Evolutionary conservation across 2,329 filamentous ascomycete species (phyloP).

Genomic region (Hansfordia pulvinata): DNA sequence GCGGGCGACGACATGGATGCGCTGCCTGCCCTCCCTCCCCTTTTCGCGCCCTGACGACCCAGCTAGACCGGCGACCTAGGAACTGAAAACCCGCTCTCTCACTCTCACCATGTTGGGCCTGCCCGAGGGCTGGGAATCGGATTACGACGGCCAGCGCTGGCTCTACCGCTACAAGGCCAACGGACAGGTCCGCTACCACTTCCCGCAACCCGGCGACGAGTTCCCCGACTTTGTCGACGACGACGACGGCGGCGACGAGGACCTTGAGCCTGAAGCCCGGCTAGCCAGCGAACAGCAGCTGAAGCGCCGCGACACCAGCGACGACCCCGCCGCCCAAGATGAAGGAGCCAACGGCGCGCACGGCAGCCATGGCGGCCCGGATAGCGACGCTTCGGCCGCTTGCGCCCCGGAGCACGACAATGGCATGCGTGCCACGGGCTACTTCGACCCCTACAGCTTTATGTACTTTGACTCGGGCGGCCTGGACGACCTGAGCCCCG

Average conservation of each 20-base stretch:
- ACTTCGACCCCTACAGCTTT: constrained; percentile 38
- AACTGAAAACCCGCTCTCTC: too few relatives aligned
- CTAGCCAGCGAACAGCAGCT: constrained; percentile 37
- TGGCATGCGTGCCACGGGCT: constrained; percentile 19
- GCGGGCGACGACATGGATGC: too few relatives aligned
- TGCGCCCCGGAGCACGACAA: constrained; percentile 13
- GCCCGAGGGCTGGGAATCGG: constrained; percentile 40
- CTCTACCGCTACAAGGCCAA: constrained; percentile 42
- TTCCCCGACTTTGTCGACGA: constrained; percentile 36
- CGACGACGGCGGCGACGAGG: constrained; percentile 19
- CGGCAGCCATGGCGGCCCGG: too few relatives aligned
- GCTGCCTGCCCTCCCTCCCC: too few relatives aligned
- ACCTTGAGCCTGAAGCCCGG: constrained; percentile 35
- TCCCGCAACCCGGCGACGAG: constrained; percentile 43
- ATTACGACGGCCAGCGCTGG: constrained; percentile 44
- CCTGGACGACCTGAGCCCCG: constrained; percentile 30
- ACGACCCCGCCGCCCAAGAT: too few relatives aligned
- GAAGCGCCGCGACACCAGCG: constrained; percentile 18
- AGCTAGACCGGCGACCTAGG: too few relatives aligned
- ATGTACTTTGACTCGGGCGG: constrained; percentile 36
- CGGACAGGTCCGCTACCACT: constrained; percentile 40
- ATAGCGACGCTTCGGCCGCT: constrained; percentile 7
- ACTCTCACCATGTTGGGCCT: constrained; percentile 27
- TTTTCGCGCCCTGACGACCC: too few relatives aligned
- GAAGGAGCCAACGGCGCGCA: too few relatives aligned